phyloP scores from a whole-genome alignment of 2,329 filamentous ascomycete species.

The Epichloe coenophiala region DNA sequence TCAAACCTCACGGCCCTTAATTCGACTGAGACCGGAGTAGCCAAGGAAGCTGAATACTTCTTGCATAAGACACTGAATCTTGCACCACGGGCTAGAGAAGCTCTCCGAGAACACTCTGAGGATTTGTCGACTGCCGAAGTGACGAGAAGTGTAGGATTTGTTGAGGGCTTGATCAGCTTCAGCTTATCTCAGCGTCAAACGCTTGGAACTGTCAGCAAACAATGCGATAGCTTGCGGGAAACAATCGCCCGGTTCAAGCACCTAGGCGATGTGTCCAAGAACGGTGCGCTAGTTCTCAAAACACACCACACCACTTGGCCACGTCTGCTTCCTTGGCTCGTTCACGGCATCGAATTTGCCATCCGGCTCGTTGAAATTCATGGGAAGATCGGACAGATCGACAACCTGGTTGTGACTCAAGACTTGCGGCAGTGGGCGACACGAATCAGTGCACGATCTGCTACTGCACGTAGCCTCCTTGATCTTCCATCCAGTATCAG shows the following conservation, averaged over 20 bases:
- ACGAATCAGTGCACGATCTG: conserved; percentile 30
- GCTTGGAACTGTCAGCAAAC: conserved; percentile 27
- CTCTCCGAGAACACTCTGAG: conserved; percentile 61
- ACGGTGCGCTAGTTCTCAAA: conserved; percentile 11
- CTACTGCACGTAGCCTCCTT: conserved; percentile 27
- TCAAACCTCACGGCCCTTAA: conserved; percentile 36
- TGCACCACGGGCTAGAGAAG: conserved; percentile 51
- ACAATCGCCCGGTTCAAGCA: conserved; percentile 23
- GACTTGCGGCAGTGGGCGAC: conserved; percentile 37
- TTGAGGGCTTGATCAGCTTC: conserved; percentile 74
- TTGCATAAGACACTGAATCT: conserved; percentile 71
- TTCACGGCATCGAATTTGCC: conserved; percentile 51
- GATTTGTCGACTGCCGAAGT: conserved; percentile 76
- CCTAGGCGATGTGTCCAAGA: conserved; percentile 17
- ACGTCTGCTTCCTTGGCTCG: conserved; percentile 42
- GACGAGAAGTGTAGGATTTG: conserved; percentile 61
- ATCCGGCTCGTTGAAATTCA: conserved; percentile 52
- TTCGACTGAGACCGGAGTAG: conserved; percentile 12
- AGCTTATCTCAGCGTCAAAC: conserved; percentile 44
- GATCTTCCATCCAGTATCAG: conserved; percentile 38
- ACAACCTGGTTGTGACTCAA: conserved; percentile 30
- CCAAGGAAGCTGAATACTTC: conserved; percentile 46
- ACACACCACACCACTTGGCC: conserved; percentile 12
- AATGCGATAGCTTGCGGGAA: conserved; percentile 25
- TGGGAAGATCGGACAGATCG: conserved; percentile 43